phyloP scores from a whole-genome alignment of 2,329 filamentous ascomycete species.

The Dactylonectria macrodidyma region DNA sequence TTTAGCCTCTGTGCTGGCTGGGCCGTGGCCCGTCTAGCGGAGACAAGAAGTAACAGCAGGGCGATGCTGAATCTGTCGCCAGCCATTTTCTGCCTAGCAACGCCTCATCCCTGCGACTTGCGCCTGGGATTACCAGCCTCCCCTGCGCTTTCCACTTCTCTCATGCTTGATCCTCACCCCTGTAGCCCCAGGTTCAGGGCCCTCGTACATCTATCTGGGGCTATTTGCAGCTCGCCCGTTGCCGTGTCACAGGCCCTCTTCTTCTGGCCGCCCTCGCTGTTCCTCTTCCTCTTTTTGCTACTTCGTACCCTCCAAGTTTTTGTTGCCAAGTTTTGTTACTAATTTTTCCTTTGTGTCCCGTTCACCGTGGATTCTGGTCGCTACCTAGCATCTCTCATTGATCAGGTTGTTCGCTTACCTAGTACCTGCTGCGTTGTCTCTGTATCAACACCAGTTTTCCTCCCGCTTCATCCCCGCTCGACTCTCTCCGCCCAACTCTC shows the following conservation, averaged over 20 bases:
- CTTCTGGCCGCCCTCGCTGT: slow-evolving; percentile 35
- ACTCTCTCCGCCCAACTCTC: slow-evolving; percentile 24
- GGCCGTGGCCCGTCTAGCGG: slow-evolving; percentile 17
- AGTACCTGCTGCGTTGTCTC: slow-evolving; percentile 11
- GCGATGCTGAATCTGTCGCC: slow-evolving; percentile 20
- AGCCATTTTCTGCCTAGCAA: slow-evolving; percentile 21
- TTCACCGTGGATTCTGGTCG: slow-evolving; percentile 7
- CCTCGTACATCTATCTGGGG: slow-evolving; percentile 25
- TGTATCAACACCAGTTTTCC: slow-evolving; percentile 17
- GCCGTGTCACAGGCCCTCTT: slow-evolving; percentile 37
- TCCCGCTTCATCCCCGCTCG: slow-evolving; percentile 26
- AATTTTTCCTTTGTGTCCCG: slow-evolving; percentile 24
- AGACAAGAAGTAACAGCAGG: slow-evolving; percentile 6
- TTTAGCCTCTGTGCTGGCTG: neutral
- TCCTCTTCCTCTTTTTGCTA: slow-evolving; percentile 20
- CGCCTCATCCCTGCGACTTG: slow-evolving; percentile 14
- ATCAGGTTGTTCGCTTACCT: neutral
- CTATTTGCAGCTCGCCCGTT: slow-evolving; percentile 27
- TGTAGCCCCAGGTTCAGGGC: slow-evolving; percentile 2
- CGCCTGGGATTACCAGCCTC: neutral
- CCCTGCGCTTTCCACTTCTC: neutral
- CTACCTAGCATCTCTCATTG: slow-evolving; percentile 10
- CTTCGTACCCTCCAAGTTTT: slow-evolving; percentile 25
- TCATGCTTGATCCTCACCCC: neutral
- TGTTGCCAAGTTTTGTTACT: slow-evolving; percentile 12